phyloP scores from a whole-genome alignment of 2,329 filamentous ascomycete genomes.

The Venturia asperata region DNA sequence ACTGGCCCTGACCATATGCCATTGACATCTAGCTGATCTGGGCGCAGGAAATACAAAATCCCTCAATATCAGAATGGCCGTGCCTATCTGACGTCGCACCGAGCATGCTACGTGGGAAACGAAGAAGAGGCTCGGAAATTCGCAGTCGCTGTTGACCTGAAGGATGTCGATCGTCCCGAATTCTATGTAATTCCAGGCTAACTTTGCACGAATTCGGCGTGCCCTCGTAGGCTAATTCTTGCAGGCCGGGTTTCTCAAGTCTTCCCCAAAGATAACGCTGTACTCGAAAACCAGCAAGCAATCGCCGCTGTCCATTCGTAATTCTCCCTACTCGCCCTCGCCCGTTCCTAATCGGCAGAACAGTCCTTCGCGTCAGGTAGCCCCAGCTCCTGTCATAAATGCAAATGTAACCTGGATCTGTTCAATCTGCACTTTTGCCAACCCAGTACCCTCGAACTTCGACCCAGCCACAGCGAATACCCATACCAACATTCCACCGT shows the following conservation, averaged over 20 bases:
- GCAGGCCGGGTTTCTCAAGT: constrained; percentile 86
- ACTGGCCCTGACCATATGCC: constrained; percentile 19
- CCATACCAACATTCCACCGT: constrained; percentile 75
- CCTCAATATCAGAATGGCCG: constrained; percentile 91
- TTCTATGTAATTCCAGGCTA: constrained; percentile 59
- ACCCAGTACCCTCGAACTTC: constrained; percentile 87
- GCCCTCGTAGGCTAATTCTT: constrained; percentile 20
- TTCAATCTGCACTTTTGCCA: constrained; percentile 91
- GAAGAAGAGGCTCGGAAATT: constrained; percentile 68
- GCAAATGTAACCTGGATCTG: constrained; percentile 81
- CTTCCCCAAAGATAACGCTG: constrained; percentile 86
- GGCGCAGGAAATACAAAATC: constrained; percentile 80
- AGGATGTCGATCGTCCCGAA: constrained; percentile 83
- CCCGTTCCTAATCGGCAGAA: constrained; percentile 31
- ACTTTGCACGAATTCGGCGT: constrained; percentile 16
- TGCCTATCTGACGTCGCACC: constrained; percentile 92
- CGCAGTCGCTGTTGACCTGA: constrained; percentile 79
- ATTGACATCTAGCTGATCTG: neutral
- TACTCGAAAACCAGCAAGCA: constrained; percentile 72
- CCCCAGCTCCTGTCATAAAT: constrained; percentile 41
- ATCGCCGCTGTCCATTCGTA: constrained; percentile 50
- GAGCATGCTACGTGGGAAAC: constrained; percentile 90
- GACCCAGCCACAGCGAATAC: constrained; percentile 74
- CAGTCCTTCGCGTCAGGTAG: constrained; percentile 32
- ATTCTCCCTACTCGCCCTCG: constrained; percentile 41